phyloP scores from a whole-genome alignment of 2,329 filamentous ascomycete species.

The Pseudogymnoascus sp. region DNA sequence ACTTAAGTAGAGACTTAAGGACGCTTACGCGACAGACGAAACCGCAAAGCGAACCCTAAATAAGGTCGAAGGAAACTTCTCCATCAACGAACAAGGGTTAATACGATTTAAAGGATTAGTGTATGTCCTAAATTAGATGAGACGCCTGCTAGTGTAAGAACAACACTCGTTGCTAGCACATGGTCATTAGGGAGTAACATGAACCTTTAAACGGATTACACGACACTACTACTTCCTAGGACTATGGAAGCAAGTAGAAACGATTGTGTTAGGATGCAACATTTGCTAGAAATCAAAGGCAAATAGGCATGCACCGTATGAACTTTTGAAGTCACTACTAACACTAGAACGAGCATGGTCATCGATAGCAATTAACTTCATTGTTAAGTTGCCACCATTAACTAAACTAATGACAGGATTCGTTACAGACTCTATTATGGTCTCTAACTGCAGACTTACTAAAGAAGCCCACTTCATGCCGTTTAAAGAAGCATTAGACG shows the following conservation, averaged over 20 bases:
- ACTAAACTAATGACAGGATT: too few relatives aligned
- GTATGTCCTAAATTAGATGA: not conserved
- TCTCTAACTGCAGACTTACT: too few relatives aligned
- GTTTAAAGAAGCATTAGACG: too few relatives aligned
- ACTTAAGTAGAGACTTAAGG: not conserved
- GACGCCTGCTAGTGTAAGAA: not conserved
- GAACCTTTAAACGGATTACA: not conserved
- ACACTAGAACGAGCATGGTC: not conserved
- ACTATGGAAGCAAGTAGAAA: not conserved
- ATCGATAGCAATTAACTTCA: not conserved
- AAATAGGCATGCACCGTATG: not conserved
- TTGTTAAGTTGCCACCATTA: too few relatives aligned
- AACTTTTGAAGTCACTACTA: not conserved
- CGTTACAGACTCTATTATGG: too few relatives aligned
- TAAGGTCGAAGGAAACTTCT: not conserved
- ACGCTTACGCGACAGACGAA: not conserved
- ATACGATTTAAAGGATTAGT: not conserved
- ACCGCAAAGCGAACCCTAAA: not conserved
- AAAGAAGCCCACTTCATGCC: too few relatives aligned
- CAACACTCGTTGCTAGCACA: not conserved
- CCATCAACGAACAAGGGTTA: not conserved
- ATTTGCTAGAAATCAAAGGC: not conserved
- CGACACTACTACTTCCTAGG: not conserved
- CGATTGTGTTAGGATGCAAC: not conserved
- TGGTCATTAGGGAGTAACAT: not conserved